phyloP scores from a whole-genome alignment of 257 asterid species.

The Nicotiana attenuata region DNA sequence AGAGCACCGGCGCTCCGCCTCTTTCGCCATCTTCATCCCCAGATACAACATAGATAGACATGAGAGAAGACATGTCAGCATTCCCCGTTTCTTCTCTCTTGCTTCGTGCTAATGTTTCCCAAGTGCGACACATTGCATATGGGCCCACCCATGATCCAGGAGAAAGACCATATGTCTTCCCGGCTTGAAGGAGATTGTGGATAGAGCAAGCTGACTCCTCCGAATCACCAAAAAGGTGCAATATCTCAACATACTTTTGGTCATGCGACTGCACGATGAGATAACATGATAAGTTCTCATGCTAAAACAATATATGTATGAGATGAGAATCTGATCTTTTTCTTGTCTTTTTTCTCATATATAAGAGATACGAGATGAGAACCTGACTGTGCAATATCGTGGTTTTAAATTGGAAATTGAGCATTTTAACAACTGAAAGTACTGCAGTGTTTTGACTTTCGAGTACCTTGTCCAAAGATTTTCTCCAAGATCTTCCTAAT shows the following conservation, averaged over 20 bases:
- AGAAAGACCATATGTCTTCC: constrained; percentile 80
- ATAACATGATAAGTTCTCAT: not conserved
- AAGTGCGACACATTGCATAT: constrained; percentile 94
- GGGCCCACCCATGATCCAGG: constrained; percentile 99
- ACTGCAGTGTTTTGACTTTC: constrained; percentile 1
- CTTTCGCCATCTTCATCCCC: constrained; percentile 99
- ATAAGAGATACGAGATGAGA: not conserved
- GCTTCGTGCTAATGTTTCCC: constrained; percentile 70
- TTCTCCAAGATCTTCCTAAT: constrained; percentile 95
- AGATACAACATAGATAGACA: constrained; percentile 80
- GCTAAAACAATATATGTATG: not conserved
- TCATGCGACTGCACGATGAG: constrained; percentile 56
- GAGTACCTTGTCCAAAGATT: constrained; percentile 59
- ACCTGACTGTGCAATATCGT: constrained; percentile 4
- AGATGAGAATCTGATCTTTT: not conserved
- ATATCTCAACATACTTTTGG: constrained; percentile 57
- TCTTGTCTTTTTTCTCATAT: not conserved
- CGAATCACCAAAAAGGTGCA: constrained; percentile 82
- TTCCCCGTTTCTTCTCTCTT: constrained; percentile 35
- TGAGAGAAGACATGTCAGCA: constrained; percentile 37
- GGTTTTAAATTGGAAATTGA: constrained; percentile 13
- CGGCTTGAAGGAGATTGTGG: constrained; percentile 94
- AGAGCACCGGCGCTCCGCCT: constrained; percentile 97
- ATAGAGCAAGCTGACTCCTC: constrained; percentile 78
- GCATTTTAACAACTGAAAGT: constrained; percentile 11